Evolutionary conservation across 108 stramenopile genomes (phyloP).

Genomic region (Mediolabrus comicus): DNA sequence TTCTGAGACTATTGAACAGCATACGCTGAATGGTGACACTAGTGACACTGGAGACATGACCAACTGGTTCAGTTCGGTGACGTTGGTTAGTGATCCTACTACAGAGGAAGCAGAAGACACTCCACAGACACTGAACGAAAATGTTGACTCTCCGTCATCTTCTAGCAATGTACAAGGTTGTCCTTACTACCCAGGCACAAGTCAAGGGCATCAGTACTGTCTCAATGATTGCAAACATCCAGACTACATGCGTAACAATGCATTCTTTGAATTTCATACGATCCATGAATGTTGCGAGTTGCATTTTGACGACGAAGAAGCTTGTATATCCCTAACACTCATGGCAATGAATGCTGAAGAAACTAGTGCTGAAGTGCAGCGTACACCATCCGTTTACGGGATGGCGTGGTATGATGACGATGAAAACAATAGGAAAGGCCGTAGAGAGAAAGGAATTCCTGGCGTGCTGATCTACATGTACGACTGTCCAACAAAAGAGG

Average conservation of each 20-base stretch:
- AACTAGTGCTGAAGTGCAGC: not conserved
- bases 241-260: constrained; percentile 19
- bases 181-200: constrained; percentile 28
- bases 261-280: constrained; percentile 18
- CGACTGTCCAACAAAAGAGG: constrained; percentile 9
- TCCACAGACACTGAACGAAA: not conserved
- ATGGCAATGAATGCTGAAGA: not conserved
- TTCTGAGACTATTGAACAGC: not conserved
- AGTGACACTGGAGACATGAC: not conserved
- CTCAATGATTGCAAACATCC: constrained; percentile 33
- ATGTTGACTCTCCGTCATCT: not conserved
- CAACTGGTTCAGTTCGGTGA: not conserved
- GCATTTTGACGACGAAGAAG: constrained; percentile 3
- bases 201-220: constrained; percentile 12
- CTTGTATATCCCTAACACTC: not conserved
- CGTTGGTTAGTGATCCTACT: not conserved
- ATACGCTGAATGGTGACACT: not conserved
- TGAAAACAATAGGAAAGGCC: constrained; percentile 2
- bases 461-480: constrained; percentile 21
- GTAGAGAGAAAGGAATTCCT: constrained; percentile 4
- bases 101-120: not conserved
- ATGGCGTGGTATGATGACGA: constrained; percentile 17
- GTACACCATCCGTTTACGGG: constrained; percentile 5
- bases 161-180: not conserved
- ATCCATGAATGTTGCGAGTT: constrained; percentile 15